Evolutionary conservation across 2,329 filamentous ascomycete species (phyloP), one percentile per base, ranked within the genome.

Genomic region (Fusarium kyushuense): DNA sequence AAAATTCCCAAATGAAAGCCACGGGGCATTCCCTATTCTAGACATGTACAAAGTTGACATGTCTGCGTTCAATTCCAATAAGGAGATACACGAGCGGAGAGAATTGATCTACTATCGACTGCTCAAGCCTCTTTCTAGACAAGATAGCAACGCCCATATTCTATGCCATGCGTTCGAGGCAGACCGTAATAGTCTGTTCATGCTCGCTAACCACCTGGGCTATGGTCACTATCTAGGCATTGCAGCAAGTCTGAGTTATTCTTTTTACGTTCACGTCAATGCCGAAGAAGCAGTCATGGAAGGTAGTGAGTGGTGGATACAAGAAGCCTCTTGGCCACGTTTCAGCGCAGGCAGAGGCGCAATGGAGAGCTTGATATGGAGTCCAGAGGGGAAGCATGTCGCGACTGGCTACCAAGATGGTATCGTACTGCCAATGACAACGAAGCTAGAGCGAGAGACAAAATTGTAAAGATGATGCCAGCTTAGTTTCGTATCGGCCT

Each of bases 31-130:
- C 57, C 85, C 85, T 10, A 76, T 81, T 1, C 76, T 86, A 4
- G 81, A 86, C 47, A 85, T 87, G 82, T 81, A 81, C 71, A 86
- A 86, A 74, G 85, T 87, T 10, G 84, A 87, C 69, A 83, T 87
- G 81, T 65, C 63, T 1, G 74, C 56, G 0, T 84, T 78, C 63
- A 87, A 87, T 67, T 71, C 74, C 11, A 77, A 65, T 1, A 80
- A 78, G 46, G 75, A 80, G 0, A 59, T 84, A 10, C 75, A 82
- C 6, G 84, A 85, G 35, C 77, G 81, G 8, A 79, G 83, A 19
- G 83, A 87, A 67, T 75, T 87, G 10, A 67, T 86, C 2, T 67
- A 84, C 8, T 87, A 87, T 63, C 82, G 84, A 0, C 78, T 85
- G 4, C 75, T 83, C 3, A 76, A 77, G 48, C 82, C 83, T 1